phyloP scores from a whole-genome alignment of 2,329 filamentous ascomycete species.

The Verticillium albo-atrum region DNA sequence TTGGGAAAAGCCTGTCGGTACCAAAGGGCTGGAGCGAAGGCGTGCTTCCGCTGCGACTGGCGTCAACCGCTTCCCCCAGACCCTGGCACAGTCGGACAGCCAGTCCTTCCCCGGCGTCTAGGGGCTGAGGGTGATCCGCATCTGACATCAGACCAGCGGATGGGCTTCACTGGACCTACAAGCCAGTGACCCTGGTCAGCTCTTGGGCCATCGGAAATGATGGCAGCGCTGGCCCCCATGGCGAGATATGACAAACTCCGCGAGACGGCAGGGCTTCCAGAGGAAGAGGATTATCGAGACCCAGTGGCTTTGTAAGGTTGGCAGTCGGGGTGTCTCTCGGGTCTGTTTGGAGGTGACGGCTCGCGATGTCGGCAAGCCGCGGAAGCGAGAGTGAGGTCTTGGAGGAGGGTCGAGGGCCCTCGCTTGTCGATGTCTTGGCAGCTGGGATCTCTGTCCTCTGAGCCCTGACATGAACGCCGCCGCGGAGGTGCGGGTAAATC shows the following conservation, averaged over 20 bases:
- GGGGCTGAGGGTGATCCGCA: not conserved
- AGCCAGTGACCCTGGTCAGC: not conserved
- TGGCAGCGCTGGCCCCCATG: not conserved
- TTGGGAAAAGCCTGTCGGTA: not conserved
- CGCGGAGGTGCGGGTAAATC: constrained; percentile 15
- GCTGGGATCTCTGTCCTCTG: not conserved
- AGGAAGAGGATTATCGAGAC: not conserved
- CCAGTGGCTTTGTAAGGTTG: not conserved
- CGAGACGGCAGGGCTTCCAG: not conserved
- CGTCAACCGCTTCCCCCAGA: not conserved
- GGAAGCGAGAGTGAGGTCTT: not conserved
- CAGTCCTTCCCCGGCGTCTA: not conserved
- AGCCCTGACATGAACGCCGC: not conserved
- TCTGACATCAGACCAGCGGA: not conserved
- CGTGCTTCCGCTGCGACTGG: not conserved
- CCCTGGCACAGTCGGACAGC: not conserved
- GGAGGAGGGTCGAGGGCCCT: not conserved
- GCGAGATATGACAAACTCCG: not conserved
- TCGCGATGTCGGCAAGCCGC: not conserved
- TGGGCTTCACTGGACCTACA: not conserved
- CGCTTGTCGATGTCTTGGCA: not conserved
- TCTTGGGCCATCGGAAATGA: not conserved
- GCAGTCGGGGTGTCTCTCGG: not conserved
- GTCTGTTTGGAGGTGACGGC: not conserved
- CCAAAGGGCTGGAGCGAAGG: not conserved